Base-by-base conservation (phyloP, 2,329 filamentous ascomycete genomes). In the Colletotrichum sublineola region DNA sequence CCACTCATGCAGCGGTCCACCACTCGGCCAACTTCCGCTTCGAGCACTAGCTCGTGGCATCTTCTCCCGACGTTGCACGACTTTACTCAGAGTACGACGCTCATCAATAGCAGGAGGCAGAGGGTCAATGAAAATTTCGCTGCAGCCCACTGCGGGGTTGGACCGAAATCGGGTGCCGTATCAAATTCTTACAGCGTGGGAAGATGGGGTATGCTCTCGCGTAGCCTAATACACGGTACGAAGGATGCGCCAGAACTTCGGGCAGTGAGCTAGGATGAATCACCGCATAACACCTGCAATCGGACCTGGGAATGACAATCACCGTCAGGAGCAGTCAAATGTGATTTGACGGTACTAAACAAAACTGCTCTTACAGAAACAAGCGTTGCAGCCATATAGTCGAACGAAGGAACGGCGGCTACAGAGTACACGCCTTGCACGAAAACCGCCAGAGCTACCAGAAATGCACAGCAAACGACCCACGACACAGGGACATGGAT, bases 21-120 rank as follows among this genome's bases (percentile, higher is more conserved):
- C 68, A 42, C 53, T 72, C 69, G 69, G 69, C 44, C 69, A 72
- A 72, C 65, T 63, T 64, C 69, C 69, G 65, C 69, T 61, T 72
- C 36, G 12, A 60, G 61, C 58, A 18, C 38, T 72, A 69, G 66
- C 58, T 33, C 69, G 53, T 33, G 65, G 66, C 40, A 15, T 64
- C 63, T 69, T 64, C 18, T 29, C 24, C 69, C 66, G 55, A 61
- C 48, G 61, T 42, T 48, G 36, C 68, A 40, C 42, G 53, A 14
- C 24, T 36, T 56, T 5, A 24, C 24, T 24, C 24, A 24, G 24
- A 24, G 24, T 24, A 24, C 15, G 40, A n/a, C 50, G 48, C 53
- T 60, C 60, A n/a, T 24, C 38, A 11, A 50, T 42, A 24, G n/a
- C 55, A 44, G 46, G 18, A 55, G 40, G 24, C 31, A 55, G 12